Evolutionary conservation across 441 rosid genomes (phyloP).

Genomic region (Arabidopsis lyrata): DNA sequence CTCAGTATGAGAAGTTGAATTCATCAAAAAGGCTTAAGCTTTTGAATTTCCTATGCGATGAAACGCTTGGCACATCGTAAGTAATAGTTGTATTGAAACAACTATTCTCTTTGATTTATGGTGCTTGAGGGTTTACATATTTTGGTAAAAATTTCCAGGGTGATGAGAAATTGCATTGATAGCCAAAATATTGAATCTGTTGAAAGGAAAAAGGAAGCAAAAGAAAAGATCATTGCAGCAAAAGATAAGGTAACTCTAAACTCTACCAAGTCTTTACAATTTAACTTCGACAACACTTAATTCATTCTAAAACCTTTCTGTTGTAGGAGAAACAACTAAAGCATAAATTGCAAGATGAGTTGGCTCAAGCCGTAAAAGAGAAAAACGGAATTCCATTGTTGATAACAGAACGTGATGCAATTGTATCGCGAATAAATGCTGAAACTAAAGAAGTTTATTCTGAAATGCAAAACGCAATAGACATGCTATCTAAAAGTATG

Average conservation of each 20-base stretch:
- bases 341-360: constrained; percentile 51
- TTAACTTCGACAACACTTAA: not conserved
- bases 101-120: constrained; percentile 6
- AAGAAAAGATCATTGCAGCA: constrained; percentile 56
- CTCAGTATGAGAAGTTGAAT: constrained; percentile 48
- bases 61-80: constrained; percentile 75
- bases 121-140: constrained; percentile 5
- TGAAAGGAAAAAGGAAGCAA: constrained; percentile 63
- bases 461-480: constrained; percentile 37
- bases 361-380: constrained; percentile 48
- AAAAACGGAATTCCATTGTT: constrained; percentile 54
- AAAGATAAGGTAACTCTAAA: constrained; percentile 60
- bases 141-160: constrained; percentile 45
- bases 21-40: constrained; percentile 50
- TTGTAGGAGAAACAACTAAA: constrained; percentile 54
- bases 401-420: constrained; percentile 44
- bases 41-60: constrained; percentile 65
- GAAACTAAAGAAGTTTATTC: constrained; percentile 48
- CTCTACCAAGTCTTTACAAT: not conserved
- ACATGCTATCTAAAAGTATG: constrained; percentile 56
- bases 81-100: constrained; percentile 38
- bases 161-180: constrained; percentile 68
- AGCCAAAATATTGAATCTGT: constrained; percentile 52
- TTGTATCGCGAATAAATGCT: constrained; percentile 45
- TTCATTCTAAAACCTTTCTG: constrained; percentile 22